Conservation (phyloP, 352 stramenopile genomes). For the Globisporangium radiosum region DNA sequence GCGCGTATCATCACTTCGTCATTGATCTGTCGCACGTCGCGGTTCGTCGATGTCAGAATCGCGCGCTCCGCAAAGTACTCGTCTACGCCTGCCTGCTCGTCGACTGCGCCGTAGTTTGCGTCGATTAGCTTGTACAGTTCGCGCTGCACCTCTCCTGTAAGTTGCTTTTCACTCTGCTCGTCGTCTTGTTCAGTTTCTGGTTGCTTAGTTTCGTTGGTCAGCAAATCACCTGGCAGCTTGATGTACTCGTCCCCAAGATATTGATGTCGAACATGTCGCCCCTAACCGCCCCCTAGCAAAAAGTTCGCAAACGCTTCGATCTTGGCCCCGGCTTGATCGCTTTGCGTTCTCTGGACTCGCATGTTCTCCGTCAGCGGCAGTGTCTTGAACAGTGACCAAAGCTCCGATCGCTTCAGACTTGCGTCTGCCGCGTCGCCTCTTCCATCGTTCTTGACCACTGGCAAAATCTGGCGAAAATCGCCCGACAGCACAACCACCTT, state of each 20-base stretch:
- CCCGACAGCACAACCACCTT: slow-evolving; percentile 16
- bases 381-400: slow-evolving; percentile 3
- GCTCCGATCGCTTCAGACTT: slow-evolving; percentile 8
- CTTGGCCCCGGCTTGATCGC: background rate
- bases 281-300: background rate
- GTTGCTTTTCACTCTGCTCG: slow-evolving; percentile 72
- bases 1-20: slow-evolving; percentile 61
- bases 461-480: slow-evolving; percentile 23
- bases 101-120: slow-evolving; percentile 34
- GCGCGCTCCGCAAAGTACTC: slow-evolving; percentile 81
- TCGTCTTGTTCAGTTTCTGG: slow-evolving; percentile 97
- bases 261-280: background rate
- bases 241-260: background rate
- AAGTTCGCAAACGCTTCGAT: background rate
- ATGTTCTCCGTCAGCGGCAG: too few species aligned
- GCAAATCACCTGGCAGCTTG: slow-evolving; percentile 86
- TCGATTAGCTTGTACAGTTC: background rate
- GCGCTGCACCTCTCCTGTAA: slow-evolving; percentile 57
- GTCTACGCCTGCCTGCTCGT: slow-evolving; percentile 76
- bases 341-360: background rate
- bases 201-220: slow-evolving; percentile 95
- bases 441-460: slow-evolving; percentile 8
- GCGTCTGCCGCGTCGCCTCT: slow-evolving; percentile 9
- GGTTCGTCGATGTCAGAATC: slow-evolving; percentile 72
- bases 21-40: slow-evolving; percentile 72